Evolutionary conservation across 2,329 filamentous ascomycete species (phyloP).

Genomic region (Fusarium pseudocircinatum): DNA sequence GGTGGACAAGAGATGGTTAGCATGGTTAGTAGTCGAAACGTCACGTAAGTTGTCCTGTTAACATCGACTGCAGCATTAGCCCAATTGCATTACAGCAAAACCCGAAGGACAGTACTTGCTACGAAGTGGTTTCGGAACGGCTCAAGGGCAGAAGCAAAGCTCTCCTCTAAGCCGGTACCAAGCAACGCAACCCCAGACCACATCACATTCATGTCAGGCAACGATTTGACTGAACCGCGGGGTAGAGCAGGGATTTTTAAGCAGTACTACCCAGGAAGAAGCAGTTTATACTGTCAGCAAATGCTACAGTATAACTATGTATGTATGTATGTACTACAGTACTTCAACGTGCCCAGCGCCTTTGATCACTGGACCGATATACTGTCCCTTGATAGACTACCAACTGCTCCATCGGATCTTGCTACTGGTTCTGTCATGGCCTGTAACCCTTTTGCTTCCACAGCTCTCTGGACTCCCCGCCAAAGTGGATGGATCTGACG

Average conservation of each 20-base stretch:
- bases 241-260: conserved; percentile 17
- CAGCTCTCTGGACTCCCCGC: conserved; percentile 22
- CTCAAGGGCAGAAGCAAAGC: conserved; percentile 9
- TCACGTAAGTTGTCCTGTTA: conserved; percentile 29
- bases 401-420: conserved; percentile 6
- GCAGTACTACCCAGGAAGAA: not conserved
- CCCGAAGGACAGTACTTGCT: not conserved
- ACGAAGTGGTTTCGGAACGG: conserved; percentile 5
- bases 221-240: conserved; percentile 14
- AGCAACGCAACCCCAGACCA: conserved; percentile 18
- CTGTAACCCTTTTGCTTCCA: conserved; percentile 26
- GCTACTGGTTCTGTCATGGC: conserved; percentile 20
- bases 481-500: conserved; percentile 35
- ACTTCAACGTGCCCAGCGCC: not conserved
- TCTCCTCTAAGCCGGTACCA: conserved; percentile 25
- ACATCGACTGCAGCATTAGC: not conserved
- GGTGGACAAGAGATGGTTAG: conserved; percentile 15
- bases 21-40: conserved; percentile 32
- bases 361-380: not conserved
- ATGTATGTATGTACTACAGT: not conserved
- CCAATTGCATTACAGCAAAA: not conserved
- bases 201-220: not conserved
- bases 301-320: not conserved
- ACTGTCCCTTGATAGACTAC: not conserved
- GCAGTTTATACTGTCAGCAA: not conserved